phyloP scores from a whole-genome alignment of 1,284 basidiomycete genomes.

The Phylloporus sp. region DNA sequence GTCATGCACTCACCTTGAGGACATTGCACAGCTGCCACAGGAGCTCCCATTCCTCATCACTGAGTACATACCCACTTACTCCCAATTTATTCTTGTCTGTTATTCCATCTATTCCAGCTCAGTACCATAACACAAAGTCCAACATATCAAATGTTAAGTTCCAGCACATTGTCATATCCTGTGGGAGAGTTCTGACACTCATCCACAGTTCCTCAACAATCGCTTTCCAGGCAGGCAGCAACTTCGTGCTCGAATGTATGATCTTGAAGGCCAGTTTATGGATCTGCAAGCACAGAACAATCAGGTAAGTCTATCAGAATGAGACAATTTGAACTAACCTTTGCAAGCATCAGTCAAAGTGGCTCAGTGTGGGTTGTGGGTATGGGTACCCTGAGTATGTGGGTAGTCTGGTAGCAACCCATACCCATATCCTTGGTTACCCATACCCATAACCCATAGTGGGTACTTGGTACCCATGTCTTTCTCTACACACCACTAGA shows the following conservation, averaged over 20 bases:
- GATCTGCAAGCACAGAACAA: too few relatives aligned
- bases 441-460: too few relatives aligned
- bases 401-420: too few relatives aligned
- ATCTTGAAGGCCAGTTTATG: constrained; percentile 3
- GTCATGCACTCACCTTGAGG: neutral
- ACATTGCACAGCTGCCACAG: neutral
- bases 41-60: neutral
- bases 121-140: neutral
- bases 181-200: neutral
- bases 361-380: too few relatives aligned
- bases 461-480: too few relatives aligned
- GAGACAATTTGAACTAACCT: neutral
- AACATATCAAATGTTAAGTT: neutral
- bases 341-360: neutral
- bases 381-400: too few relatives aligned
- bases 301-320: neutral
- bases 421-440: too few relatives aligned
- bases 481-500: too few relatives aligned
- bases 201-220: neutral
- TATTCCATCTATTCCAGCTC: too few relatives aligned
- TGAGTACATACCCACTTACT: neutral
- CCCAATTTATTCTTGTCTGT: neutral
- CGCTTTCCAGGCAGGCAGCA: neutral
- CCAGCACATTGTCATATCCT: neutral
- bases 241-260: neutral